phyloP scores from a whole-genome alignment of 768 basidiomycete species.

The Suillus discolor region DNA sequence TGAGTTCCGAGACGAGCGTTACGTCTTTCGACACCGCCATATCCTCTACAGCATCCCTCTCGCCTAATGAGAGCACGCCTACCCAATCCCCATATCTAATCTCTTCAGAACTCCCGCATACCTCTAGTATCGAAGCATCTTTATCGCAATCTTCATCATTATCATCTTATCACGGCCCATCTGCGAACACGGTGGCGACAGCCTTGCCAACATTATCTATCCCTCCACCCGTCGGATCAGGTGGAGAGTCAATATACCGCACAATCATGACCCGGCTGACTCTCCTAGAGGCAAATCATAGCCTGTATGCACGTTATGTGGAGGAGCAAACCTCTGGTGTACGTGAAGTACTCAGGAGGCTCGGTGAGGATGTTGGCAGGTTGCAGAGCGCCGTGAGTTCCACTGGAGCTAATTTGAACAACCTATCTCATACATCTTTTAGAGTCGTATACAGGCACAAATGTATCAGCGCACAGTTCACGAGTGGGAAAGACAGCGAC shows the following conservation, averaged over 20 bases:
- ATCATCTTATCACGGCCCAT: slow-evolving; percentile 7
- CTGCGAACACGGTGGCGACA: slow-evolving; percentile 3
- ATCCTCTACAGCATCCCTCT: background rate
- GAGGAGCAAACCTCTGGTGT: slow-evolving; percentile 85
- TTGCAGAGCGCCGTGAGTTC: slow-evolving; percentile 71
- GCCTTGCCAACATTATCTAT: background rate
- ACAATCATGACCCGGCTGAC: slow-evolving; percentile 94
- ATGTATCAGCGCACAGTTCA: slow-evolving; percentile 61
- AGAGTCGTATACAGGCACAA: slow-evolving; percentile 75
- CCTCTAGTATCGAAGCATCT: background rate
- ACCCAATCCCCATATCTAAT: background rate
- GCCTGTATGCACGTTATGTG: slow-evolving; percentile 81
- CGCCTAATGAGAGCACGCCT: background rate
- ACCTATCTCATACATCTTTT: background rate
- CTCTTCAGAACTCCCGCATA: background rate
- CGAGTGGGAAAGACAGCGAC: slow-evolving; percentile 71
- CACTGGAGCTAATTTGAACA: background rate
- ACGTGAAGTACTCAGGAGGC: slow-evolving; percentile 68
- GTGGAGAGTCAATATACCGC: slow-evolving; percentile 92
- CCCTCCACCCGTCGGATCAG: slow-evolving; percentile 11
- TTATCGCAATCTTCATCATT: background rate
- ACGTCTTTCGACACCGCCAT: background rate
- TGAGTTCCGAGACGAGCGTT: background rate
- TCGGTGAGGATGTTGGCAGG: slow-evolving; percentile 79
- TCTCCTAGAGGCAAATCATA: slow-evolving; percentile 84